Evolutionary conservation across 1,139 yeast genomes (phyloP).

Genomic region (Meyerozyma carpophila): DNA sequence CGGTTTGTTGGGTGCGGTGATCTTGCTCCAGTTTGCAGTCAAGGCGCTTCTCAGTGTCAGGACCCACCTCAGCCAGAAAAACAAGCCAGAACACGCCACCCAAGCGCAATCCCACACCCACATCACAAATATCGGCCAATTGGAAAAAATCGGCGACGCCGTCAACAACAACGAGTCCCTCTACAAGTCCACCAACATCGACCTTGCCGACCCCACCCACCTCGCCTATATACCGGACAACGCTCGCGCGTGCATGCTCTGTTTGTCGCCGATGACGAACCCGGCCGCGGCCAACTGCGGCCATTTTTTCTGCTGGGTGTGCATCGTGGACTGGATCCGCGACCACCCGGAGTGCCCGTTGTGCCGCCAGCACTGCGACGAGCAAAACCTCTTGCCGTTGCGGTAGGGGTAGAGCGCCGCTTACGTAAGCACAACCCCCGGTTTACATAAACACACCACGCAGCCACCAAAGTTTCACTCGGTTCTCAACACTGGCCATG

Average conservation of each 20-base stretch:
- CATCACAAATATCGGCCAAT: slow-evolving; percentile 11
- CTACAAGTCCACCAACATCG: slow-evolving; percentile 22
- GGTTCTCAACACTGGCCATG: too few species aligned
- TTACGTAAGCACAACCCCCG: too few species aligned
- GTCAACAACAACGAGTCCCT: slow-evolving; percentile 8
- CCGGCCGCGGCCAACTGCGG: slow-evolving; percentile 92
- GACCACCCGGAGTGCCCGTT: slow-evolving; percentile 90
- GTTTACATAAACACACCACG: too few species aligned
- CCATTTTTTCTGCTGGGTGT: slow-evolving; percentile 88
- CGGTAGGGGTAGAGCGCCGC: too few species aligned
- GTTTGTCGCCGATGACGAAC: slow-evolving; percentile 71
- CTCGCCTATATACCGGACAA: slow-evolving; percentile 67
- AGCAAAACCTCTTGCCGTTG: slow-evolving; percentile 70
- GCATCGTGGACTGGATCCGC: slow-evolving; percentile 84
- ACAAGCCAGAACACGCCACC: slow-evolving; percentile 11
- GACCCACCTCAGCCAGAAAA: slow-evolving; percentile 19
- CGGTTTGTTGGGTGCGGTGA: slow-evolving; percentile 69
- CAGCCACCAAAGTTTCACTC: too few species aligned
- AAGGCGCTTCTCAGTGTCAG: slow-evolving; percentile 35
- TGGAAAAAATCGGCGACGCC: slow-evolving; percentile 13
- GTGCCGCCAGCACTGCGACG: slow-evolving; percentile 72
- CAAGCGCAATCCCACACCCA: slow-evolving; percentile 3
- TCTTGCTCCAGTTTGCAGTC: slow-evolving; percentile 55
- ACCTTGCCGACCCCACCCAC: slow-evolving; percentile 49
- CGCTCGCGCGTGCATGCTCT: slow-evolving; percentile 77